These are phyloP conservation scores for Lentinus brumalis DNA, from an alignment of 768 basidiomycete genomes.

Conservation along the genomic window DNA sequence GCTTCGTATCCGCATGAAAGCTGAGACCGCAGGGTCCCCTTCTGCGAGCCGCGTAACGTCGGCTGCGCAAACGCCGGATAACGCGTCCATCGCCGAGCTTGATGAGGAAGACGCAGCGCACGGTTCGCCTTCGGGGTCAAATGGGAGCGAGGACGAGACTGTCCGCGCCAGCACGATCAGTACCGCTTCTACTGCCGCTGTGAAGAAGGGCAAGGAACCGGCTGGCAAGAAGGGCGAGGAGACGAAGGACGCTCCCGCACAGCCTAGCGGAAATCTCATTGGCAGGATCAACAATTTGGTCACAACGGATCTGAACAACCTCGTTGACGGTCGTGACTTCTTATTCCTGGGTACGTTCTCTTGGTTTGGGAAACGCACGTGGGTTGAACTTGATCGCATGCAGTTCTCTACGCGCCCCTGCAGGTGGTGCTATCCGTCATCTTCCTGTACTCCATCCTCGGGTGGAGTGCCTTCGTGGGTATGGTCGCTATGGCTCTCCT, in stretches of 20 bases:
- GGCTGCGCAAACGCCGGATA: slow-evolving; percentile 29
- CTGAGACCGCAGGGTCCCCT: slow-evolving; percentile 25
- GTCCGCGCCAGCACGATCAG: slow-evolving; percentile 16
- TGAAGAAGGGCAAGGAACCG: slow-evolving; percentile 8
- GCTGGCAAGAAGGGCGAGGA: slow-evolving; percentile 7
- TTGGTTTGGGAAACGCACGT: background rate
- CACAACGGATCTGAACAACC: slow-evolving; percentile 55
- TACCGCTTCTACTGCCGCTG: slow-evolving; percentile 1
- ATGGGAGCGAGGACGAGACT: slow-evolving; percentile 20
- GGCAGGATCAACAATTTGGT: slow-evolving; percentile 82
- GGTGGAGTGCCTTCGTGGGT: slow-evolving; percentile 50
- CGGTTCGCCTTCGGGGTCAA: background rate
- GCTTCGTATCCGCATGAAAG: slow-evolving; percentile 53
- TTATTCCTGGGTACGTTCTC: slow-evolving; percentile 18
- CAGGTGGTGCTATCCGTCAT: slow-evolving; percentile 41
- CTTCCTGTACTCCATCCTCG: slow-evolving; percentile 49
- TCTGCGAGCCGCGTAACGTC: slow-evolving; percentile 26
- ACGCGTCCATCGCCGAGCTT: slow-evolving; percentile 22
- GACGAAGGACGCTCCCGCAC: background rate
- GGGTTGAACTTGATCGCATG: background rate
- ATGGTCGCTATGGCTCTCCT: slow-evolving; percentile 44
- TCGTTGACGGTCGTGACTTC: slow-evolving; percentile 33
- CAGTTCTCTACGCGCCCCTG: slow-evolving; percentile 40
- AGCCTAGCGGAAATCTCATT: slow-evolving; percentile 47
- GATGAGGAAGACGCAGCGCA: slow-evolving; percentile 1